Base-by-base conservation (phyloP, 2,329 filamentous ascomycete species). In the Gyromitra esculenta region DNA sequence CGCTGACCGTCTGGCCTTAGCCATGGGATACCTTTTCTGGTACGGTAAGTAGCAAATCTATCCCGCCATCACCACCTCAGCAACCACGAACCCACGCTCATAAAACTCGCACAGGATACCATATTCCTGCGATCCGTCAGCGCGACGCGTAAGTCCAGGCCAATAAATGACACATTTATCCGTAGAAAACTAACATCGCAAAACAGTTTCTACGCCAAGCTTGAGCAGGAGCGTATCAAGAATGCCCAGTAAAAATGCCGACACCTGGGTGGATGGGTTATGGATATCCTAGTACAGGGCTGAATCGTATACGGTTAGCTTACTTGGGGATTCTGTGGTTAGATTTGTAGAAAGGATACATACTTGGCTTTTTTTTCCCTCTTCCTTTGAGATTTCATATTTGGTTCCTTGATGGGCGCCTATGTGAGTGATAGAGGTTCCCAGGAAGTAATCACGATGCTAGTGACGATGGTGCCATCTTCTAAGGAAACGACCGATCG, bases 21-120 rank as follows among this genome's bases (percentile, higher is more conserved):
- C 68, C 15, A 71, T 74, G 54, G 89, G 89, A 81, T 91, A 90
- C 84, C 86, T 87, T 82, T 91, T 87, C 86, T 91, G 89, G 89
- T 91, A 91, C 85, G 89, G 86, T 86, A 86, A 78, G 85, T 86
- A 82, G 77, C 21, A 78, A 77, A 63, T 73, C 45, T 54, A 52
- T 60, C 41, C 54, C 18, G 31, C 50, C 64, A 60, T 21, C 15
- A 18, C 43, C 56, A 21, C 59, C 37, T 39, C 31, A 8, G 35
- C 62, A 67, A n/a, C 25, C n/a, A 31, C 66, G n/a, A 60, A 69
- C 21, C 11, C 54, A 11, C 18, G 50, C 59, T 65, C 21, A 79
- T 79, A 71, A 77, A 15, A 35, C 31, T 31, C 83, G 81, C 80
- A 82, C 82, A 82, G 85, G 84, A 75, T 84, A 84, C 80, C 86